Percentiles rank a stretch among this genome's conserved stretches.
Evolutionary conservation across 1,139 yeast genomes (phyloP).

Genomic region (Zygosaccharomyces sapae): DNA sequence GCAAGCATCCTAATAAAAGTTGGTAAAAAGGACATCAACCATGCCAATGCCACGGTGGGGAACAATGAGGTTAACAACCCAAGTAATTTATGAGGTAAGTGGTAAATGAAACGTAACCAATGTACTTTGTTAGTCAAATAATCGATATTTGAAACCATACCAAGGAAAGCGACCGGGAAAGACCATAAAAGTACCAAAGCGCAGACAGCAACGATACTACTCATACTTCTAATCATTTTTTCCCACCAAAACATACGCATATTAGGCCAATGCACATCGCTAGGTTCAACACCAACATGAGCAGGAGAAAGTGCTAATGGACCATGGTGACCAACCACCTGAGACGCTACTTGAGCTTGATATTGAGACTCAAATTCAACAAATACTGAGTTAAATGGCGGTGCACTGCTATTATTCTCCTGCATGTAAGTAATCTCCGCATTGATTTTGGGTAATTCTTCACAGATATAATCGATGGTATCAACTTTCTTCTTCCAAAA

Average conservation of each 20-base stretch:
- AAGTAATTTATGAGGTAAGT: conserved; percentile 59
- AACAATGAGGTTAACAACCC: conserved; percentile 85
- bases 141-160: conserved; percentile 82
- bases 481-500: conserved; percentile 82
- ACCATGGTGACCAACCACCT: conserved; percentile 63
- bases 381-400: conserved; percentile 63
- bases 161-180: conserved; percentile 92
- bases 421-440: conserved; percentile 60
- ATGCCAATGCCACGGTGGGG: conserved; percentile 76
- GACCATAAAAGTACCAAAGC: conserved; percentile 83
- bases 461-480: conserved; percentile 68
- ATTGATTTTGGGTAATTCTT: conserved; percentile 64
- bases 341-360: conserved; percentile 83
- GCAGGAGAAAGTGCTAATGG: conserved; percentile 63
- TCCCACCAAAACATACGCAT: conserved; percentile 85
- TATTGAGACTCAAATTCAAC: conserved; percentile 82
- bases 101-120: conserved; percentile 65
- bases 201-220: conserved; percentile 56
- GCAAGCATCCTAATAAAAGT: conserved; percentile 66
- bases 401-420: conserved; percentile 45
- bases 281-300: conserved; percentile 67
- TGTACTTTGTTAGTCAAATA: conserved; percentile 62
- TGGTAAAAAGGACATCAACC: conserved; percentile 79
- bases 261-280: conserved; percentile 81
- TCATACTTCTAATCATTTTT: conserved; percentile 54